Evolutionary conservation across 2,329 filamentous ascomycete species (phyloP).

Genomic region (Ascochyta rabiei): DNA sequence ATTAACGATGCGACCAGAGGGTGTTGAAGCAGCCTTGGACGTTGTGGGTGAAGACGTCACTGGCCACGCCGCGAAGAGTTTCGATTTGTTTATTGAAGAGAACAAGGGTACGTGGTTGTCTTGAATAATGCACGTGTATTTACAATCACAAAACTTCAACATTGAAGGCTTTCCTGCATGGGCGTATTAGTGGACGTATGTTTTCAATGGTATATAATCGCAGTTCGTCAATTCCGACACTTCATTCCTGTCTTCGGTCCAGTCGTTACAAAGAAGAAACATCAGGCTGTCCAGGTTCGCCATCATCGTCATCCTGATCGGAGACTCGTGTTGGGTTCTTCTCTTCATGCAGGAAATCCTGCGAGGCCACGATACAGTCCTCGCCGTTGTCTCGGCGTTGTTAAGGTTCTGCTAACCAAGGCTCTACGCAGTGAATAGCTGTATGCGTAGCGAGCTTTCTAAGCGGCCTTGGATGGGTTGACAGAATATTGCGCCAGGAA

Average conservation of each 20-base stretch:
- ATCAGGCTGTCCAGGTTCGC: neutral
- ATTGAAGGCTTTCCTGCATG: neutral
- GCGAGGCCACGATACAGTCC: neutral
- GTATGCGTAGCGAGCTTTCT: constrained; percentile 17
- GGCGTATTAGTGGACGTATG: no score
- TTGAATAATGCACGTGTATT: no score
- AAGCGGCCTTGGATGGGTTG: constrained; percentile 18
- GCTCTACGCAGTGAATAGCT: neutral
- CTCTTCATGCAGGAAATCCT: neutral
- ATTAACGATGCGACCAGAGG: no score
- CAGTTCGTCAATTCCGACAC: neutral
- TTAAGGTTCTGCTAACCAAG: neutral
- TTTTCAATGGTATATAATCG: neutral
- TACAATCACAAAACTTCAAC: no score
- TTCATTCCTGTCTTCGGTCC: neutral
- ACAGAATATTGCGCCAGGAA: constrained; percentile 78
- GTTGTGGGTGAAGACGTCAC: neutral
- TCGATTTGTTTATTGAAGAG: neutral
- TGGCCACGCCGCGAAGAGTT: neutral
- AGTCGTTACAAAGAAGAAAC: neutral
- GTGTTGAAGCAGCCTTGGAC: no score
- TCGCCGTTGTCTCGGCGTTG: neutral
- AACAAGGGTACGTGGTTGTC: neutral
- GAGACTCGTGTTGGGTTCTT: neutral
- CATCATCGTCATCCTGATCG: neutral